Percentiles rank a stretch among this genome's conserved stretches.
phyloP scores from a whole-genome alignment of 176 grass and related monocot genomes.

The Aegilops speltoides region DNA sequence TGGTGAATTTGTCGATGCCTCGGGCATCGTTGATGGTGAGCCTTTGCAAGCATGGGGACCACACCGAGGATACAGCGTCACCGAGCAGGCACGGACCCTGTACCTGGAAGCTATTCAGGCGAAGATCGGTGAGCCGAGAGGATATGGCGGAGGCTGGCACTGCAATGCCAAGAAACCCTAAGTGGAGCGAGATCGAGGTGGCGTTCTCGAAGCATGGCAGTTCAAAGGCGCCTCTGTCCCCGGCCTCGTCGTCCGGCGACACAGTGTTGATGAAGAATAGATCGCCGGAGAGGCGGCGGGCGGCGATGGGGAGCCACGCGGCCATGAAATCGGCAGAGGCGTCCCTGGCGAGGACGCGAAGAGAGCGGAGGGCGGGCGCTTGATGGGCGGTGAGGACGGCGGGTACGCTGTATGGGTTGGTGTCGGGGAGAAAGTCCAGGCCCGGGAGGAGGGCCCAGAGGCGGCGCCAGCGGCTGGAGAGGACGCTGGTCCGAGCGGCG shows the following conservation, averaged over 20 bases:
- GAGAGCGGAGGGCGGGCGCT: neutral
- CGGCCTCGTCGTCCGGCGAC: neutral
- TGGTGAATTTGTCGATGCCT: neutral
- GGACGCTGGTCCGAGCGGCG: slow-evolving; percentile 10
- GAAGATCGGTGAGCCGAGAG: neutral
- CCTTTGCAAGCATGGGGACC: neutral
- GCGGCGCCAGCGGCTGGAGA: slow-evolving; percentile 30
- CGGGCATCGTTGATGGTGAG: neutral
- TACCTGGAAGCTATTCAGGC: neutral
- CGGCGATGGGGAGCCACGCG: slow-evolving; percentile 20
- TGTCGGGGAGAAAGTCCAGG: neutral
- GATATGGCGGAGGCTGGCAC: neutral
- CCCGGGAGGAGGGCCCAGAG: slow-evolving; percentile 23
- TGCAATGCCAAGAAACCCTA: neutral
- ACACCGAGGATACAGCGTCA: neutral
- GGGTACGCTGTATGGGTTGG: neutral
- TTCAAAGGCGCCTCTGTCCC: neutral
- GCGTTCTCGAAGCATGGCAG: slow-evolving; percentile 30
- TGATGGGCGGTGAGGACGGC: neutral
- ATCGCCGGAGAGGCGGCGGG: neutral
- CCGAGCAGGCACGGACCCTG: neutral
- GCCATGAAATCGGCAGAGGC: neutral
- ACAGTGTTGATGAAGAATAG: neutral
- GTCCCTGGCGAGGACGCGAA: neutral
- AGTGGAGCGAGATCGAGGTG: neutral